Percentiles rank a stretch among this genome's conserved stretches.
Evolutionary conservation across 2,329 filamentous ascomycete genomes (phyloP).

Genomic region (Aspergillus uvarum): DNA sequence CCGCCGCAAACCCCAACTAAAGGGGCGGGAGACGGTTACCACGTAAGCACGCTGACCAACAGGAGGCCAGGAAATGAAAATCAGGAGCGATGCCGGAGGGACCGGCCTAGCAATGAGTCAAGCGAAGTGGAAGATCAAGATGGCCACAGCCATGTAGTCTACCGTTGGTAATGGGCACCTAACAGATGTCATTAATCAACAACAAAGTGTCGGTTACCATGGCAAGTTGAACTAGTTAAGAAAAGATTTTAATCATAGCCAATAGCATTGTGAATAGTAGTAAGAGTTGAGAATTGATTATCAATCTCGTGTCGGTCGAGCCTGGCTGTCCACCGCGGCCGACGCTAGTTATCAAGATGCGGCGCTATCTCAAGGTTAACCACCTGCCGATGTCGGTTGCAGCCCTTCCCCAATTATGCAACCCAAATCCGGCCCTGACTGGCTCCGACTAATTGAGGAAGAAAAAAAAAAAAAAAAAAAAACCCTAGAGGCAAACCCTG

Average conservation of each 20-base stretch:
- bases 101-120: conserved; percentile 1
- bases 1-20: background rate
- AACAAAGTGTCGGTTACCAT: background rate
- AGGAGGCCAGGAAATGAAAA: conserved; percentile 6
- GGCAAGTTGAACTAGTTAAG: background rate
- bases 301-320: conserved; percentile 16
- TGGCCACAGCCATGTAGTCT: background rate
- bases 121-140: background rate
- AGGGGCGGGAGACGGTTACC: background rate
- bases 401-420: background rate
- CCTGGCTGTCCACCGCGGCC: conserved; percentile 1
- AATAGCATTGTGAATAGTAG: conserved; percentile 1
- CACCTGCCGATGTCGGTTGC: conserved; percentile 19
- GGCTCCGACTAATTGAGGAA: background rate
- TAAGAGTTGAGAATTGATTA: conserved; percentile 14
- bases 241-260: background rate
- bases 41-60: conserved; percentile 4
- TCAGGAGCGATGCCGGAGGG: conserved; percentile 7
- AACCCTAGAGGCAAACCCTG: conserved; percentile 5
- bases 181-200: background rate
- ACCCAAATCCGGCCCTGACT: background rate
- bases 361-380: conserved; percentile 1
- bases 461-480: too few species aligned
- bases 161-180: too few species aligned
- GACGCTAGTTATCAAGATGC: background rate